phyloP scores from a whole-genome alignment of 208 protist genomes.

The Tritrichomonas musculus region DNA sequence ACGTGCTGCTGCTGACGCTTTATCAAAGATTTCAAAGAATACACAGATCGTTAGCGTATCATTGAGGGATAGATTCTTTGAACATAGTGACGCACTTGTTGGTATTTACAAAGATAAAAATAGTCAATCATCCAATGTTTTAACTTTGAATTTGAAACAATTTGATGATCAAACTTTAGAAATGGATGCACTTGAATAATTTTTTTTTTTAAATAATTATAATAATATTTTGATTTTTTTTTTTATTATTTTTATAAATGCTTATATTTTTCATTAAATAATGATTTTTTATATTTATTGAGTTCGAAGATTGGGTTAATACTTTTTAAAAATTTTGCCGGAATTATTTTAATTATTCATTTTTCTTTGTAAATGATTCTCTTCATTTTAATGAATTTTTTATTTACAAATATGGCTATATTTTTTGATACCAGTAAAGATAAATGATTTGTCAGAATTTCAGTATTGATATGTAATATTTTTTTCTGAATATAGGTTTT shows the following conservation, averaged over 20 bases:
- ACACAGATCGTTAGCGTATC: conserved; percentile 4
- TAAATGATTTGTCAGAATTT: background rate
- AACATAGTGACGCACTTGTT: conserved; percentile 51
- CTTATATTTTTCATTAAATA: background rate
- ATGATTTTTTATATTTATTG: background rate
- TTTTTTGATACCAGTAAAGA: background rate
- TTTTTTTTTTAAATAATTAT: background rate
- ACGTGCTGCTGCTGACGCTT: background rate
- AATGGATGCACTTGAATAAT: conserved; percentile 9
- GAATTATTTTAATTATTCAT: background rate
- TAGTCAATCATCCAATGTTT: background rate
- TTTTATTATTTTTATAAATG: background rate
- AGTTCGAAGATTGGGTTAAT: too few species aligned
- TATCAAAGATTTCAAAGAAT: background rate
- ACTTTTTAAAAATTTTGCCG: background rate
- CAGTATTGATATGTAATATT: background rate
- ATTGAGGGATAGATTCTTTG: conserved; percentile 48
- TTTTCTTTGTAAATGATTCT: background rate
- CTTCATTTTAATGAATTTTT: background rate
- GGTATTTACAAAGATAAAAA: conserved; percentile 51
- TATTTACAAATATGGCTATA: background rate
- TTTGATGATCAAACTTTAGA: conserved; percentile 12
- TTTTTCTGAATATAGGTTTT: background rate
- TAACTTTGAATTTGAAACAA: conserved; percentile 36
- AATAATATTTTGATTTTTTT: background rate